Conservation (phyloP, 306 rosid genomes). For the Gastrolobium bilobum region DNA sequence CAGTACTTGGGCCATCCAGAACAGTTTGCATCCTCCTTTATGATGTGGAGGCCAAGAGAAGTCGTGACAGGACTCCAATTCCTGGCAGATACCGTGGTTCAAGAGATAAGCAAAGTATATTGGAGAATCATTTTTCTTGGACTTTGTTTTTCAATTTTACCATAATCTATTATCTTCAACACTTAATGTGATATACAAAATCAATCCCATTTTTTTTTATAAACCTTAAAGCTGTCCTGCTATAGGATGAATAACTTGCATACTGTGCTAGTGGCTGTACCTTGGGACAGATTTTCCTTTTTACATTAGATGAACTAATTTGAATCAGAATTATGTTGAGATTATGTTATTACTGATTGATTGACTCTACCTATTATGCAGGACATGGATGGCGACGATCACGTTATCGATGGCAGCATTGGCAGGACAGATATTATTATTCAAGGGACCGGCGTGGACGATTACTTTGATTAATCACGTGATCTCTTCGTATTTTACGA, state of each 20-base stretch:
- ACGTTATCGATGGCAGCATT: constrained; percentile 46
- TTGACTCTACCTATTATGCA: constrained; percentile 41
- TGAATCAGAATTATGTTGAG: not conserved
- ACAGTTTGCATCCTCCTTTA: too few relatives aligned
- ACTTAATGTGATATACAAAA: constrained; percentile 1
- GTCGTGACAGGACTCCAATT: constrained; percentile 63
- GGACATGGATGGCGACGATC: constrained; percentile 52
- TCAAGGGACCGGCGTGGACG: constrained; percentile 57
- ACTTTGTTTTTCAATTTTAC: not conserved
- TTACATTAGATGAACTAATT: not conserved
- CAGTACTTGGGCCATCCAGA: too few relatives aligned
- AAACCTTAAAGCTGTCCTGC: constrained; percentile 1
- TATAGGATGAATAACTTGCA: constrained; percentile 12
- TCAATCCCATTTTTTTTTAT: constrained; percentile 16
- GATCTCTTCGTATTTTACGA: too few relatives aligned
- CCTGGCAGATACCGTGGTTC: constrained; percentile 62
- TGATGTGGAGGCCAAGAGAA: constrained; percentile 63
- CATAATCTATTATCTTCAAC: not conserved
- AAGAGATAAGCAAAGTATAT: constrained; percentile 56
- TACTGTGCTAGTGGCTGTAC: not conserved
- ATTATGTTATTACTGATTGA: not conserved
- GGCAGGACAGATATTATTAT: constrained; percentile 52
- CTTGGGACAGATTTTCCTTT: not conserved
- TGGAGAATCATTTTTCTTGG: constrained; percentile 13
- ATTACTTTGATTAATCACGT: constrained; percentile 28